Percentiles rank a stretch among this genome's conserved stretches.
These are phyloP conservation scores for Trichophyton mentagrophytes DNA, from an alignment of 2,329 filamentous ascomycete species.

Conservation along the genomic window DNA sequence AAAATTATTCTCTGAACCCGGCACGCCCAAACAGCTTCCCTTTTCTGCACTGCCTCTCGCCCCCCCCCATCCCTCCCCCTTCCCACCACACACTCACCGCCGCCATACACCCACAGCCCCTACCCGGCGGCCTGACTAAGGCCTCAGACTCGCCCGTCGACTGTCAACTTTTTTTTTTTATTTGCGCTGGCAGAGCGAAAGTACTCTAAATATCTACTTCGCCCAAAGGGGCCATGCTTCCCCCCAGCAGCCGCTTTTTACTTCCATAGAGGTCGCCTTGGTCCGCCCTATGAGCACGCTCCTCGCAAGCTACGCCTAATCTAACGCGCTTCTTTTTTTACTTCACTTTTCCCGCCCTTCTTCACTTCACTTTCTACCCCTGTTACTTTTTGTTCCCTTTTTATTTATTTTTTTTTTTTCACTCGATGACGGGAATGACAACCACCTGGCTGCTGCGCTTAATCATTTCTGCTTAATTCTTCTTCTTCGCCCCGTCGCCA, in stretches of 20 bases:
- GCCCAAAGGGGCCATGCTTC: background rate
- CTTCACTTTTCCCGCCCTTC: background rate
- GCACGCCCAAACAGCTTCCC: background rate
- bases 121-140: background rate
- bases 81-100: background rate
- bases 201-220: background rate
- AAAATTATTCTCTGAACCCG: slow-evolving; percentile 5
- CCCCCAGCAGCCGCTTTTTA: background rate
- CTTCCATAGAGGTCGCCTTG: slow-evolving; percentile 1
- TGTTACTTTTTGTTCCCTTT: background rate
- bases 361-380: background rate
- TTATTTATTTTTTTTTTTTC: background rate
- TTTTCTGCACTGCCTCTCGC: too few species aligned
- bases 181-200: background rate
- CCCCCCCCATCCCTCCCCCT: background rate
- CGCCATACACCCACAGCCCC: background rate
- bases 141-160: background rate
- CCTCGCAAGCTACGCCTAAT: background rate
- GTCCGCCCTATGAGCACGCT: background rate
- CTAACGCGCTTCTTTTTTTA: background rate
- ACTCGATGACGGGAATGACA: background rate
- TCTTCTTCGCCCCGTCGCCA: background rate
- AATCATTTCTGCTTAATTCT: background rate
- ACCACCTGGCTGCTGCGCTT: background rate
- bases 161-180: too few species aligned